phyloP scores from a whole-genome alignment of 352 stramenopile species.

The Pythium volutum region DNA sequence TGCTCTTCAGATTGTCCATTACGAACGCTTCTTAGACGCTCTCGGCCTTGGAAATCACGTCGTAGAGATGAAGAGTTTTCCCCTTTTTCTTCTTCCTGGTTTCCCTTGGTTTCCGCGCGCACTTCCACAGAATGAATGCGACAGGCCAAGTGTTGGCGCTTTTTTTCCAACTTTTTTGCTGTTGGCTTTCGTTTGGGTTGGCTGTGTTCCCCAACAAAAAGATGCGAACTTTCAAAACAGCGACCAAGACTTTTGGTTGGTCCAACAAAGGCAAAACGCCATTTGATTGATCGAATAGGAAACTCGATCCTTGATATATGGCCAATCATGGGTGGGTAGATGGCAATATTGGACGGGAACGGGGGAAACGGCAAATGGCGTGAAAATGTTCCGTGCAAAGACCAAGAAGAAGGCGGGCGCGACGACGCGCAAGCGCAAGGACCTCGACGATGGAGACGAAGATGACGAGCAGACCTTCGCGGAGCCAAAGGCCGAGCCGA shows the following conservation, averaged over 20 bases:
- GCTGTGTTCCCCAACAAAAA: conserved; percentile 4
- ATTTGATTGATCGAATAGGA: conserved; percentile 1
- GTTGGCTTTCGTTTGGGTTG: conserved; percentile 8
- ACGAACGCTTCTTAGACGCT: not conserved
- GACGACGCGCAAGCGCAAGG: conserved; percentile 30
- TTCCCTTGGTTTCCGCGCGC: not conserved
- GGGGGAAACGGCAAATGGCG: not conserved
- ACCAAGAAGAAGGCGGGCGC: conserved; percentile 30
- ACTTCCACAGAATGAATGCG: not conserved
- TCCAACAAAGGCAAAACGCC: not conserved
- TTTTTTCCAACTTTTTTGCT: not conserved
- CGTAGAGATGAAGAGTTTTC: not conserved
- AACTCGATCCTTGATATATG: conserved; percentile 5
- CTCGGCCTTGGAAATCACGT: not conserved
- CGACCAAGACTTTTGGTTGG: no score
- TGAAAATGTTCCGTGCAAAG: conserved; percentile 39
- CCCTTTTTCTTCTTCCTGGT: not conserved
- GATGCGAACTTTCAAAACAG: conserved; percentile 6
- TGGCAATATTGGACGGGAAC: not conserved
- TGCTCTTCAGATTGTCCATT: conserved; percentile 40
- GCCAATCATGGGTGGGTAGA: not conserved
- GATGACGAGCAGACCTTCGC: not conserved
- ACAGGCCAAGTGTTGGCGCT: not conserved
- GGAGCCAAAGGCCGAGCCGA: not conserved
- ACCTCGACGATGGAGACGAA: conserved; percentile 25